Evolutionary conservation across 441 rosid species (phyloP).

Genomic region (Eutrema salsugineum): DNA sequence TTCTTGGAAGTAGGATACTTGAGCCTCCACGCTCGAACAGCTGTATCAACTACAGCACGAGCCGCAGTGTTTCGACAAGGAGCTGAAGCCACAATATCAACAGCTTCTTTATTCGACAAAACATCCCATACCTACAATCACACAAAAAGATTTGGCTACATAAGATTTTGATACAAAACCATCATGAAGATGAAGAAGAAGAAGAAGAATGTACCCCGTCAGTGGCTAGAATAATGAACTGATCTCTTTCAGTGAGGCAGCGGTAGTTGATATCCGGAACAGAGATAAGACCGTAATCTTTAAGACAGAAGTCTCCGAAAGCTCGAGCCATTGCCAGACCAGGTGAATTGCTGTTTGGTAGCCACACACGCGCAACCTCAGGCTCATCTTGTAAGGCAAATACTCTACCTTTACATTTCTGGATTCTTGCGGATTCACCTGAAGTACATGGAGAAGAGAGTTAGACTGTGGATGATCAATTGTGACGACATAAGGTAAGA

Average conservation of each 20-base stretch:
- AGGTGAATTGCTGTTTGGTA: slow-evolving; percentile 62
- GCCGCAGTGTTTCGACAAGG: slow-evolving; percentile 58
- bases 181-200: neutral
- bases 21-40: slow-evolving; percentile 66
- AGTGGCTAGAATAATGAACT: slow-evolving; percentile 57
- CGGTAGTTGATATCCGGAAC: slow-evolving; percentile 55
- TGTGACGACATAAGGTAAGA: slow-evolving; percentile 22
- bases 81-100: slow-evolving; percentile 59
- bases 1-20: slow-evolving; percentile 68
- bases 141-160: neutral
- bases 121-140: slow-evolving; percentile 59
- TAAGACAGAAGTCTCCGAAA: slow-evolving; percentile 67
- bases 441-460: slow-evolving; percentile 17
- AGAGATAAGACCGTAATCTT: slow-evolving; percentile 62
- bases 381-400: slow-evolving; percentile 69
- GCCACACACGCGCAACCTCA: slow-evolving; percentile 70
- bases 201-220: slow-evolving; percentile 52
- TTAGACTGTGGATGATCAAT: neutral
- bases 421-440: slow-evolving; percentile 68
- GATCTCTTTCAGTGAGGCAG: slow-evolving; percentile 48
- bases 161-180: neutral
- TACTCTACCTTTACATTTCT: slow-evolving; percentile 61
- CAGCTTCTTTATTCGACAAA: slow-evolving; percentile 61
- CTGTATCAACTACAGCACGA: slow-evolving; percentile 63
- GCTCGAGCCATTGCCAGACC: slow-evolving; percentile 75